phyloP scores from a whole-genome alignment of 345 rosid genomes.

The Raphanus raphanistrum region DNA sequence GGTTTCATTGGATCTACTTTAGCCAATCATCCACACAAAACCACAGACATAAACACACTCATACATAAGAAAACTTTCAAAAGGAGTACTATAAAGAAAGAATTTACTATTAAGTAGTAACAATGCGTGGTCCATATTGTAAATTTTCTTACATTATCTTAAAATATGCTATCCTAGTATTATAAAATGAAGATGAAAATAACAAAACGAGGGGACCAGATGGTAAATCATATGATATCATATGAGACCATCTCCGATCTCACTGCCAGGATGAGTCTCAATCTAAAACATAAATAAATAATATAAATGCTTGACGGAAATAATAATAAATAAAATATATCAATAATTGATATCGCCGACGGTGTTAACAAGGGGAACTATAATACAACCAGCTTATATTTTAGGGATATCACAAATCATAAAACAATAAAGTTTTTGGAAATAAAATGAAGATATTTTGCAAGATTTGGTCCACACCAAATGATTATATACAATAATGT shows the following conservation, averaged over 20 bases:
- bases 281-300: conserved; percentile 8
- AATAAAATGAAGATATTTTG: not conserved
- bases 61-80: not conserved
- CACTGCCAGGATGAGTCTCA: conserved; percentile 25
- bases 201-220: conserved; percentile 34
- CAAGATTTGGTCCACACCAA: not conserved
- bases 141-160: not conserved
- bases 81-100: conserved; percentile 4
- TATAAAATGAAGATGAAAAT: not conserved
- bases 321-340: not conserved
- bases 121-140: not conserved
- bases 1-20: conserved; percentile 16
- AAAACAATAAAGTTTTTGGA: not conserved
- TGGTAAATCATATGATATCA: conserved; percentile 28
- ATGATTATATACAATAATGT: not conserved
- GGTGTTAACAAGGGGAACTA: conserved; percentile 7
- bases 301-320: not conserved
- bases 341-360: conserved; percentile 24
- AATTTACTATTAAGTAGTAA: not conserved
- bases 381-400: not conserved
- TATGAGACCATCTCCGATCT: not conserved
- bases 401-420: not conserved
- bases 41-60: not conserved
- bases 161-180: not conserved
- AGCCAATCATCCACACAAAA: conserved; percentile 15